Base-by-base conservation (phyloP, 192 early-diverging fungal genomes). In the Backusella tarrabulga region DNA sequence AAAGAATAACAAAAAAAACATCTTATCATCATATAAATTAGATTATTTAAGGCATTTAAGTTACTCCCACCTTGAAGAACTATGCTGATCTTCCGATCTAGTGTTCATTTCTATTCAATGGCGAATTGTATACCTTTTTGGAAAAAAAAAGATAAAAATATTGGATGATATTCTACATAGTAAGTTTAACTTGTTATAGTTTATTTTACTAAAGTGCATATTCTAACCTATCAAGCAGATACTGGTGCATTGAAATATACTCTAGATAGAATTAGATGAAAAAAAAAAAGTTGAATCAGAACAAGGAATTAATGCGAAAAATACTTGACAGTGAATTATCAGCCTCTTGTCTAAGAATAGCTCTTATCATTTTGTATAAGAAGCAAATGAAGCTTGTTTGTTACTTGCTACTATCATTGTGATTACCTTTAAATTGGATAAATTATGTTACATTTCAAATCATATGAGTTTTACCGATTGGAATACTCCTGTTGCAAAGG, bases 171-270 rank as follows among this genome's bases (percentile, higher is more conserved):
- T 56, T 56, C 54, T 21, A 56, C 21, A 56, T 21, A 56, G n/a
- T 56, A 56, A 56, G 19, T 56, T 56, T 56, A 21, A 56, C 21
- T 56, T 56, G n/a, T 56, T 56, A 56, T 56, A 56, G 54, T 56
- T 56, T 56, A 56, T 56, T 44, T 56, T 56, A 56, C 54, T 56
- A 56, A 56, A 56, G 54, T 56, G 54, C n/a, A 21, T 56, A 26
- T 56, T 21, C 54, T 56, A 56, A 56, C 54, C 54, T 56, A 56
- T 56, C 54, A 56, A 56, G 2, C 21, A 56, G 6, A 21, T 56
- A 21, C 8, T 8, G 6, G 8, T 56, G 21, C 21, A 56, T 56
- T 44, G 15, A 17, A 44, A 8, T 54, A 54, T n/a, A 54, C 0
- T 54, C 2, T 21, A 54, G 21, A 56, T 56, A 26, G 9, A 56